Conservation (phyloP, 2,329 filamentous ascomycete genomes). For the Fusarium guadeloupense region DNA sequence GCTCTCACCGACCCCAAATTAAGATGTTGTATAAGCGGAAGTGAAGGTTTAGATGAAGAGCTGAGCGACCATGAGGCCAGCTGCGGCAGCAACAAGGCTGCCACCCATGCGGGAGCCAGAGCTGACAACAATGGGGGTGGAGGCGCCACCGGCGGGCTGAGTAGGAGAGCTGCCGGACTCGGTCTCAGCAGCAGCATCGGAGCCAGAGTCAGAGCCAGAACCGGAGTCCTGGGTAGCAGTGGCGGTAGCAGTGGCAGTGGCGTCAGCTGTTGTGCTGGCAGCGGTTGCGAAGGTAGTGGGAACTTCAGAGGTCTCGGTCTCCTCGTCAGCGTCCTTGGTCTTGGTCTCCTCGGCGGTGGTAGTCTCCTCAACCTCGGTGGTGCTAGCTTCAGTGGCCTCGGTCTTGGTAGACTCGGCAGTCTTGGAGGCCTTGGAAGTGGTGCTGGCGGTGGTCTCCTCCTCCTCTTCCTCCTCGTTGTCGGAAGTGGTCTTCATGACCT, state of each 20-base stretch:
- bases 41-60: slow-evolving; percentile 43
- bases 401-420: slow-evolving; percentile 23
- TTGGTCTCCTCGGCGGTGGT: slow-evolving; percentile 14
- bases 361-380: slow-evolving; percentile 20
- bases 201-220: slow-evolving; percentile 15
- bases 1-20: slow-evolving; percentile 33
- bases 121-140: slow-evolving; percentile 36
- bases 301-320: background rate
- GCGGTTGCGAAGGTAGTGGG: slow-evolving; percentile 34
- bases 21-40: slow-evolving; percentile 42
- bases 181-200: slow-evolving; percentile 19
- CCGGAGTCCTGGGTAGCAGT: slow-evolving; percentile 18
- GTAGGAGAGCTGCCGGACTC: slow-evolving; percentile 20
- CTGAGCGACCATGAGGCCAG: slow-evolving; percentile 44
- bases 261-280: slow-evolving; percentile 8
- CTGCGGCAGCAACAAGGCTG: slow-evolving; percentile 43
- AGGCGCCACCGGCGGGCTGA: slow-evolving; percentile 3
- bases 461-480: slow-evolving; percentile 34
- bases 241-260: slow-evolving; percentile 25
- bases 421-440: slow-evolving; percentile 27
- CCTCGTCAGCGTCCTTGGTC: slow-evolving; percentile 3
- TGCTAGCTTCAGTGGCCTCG: slow-evolving; percentile 20
- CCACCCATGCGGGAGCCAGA: slow-evolving; percentile 43
- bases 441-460: slow-evolving; percentile 28
- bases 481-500: slow-evolving; percentile 54